Evolutionary conservation across 2,329 filamentous ascomycete genomes (phyloP), one percentile per base, ranked within the genome.

Genomic region (Diaporthe ampelina): DNA sequence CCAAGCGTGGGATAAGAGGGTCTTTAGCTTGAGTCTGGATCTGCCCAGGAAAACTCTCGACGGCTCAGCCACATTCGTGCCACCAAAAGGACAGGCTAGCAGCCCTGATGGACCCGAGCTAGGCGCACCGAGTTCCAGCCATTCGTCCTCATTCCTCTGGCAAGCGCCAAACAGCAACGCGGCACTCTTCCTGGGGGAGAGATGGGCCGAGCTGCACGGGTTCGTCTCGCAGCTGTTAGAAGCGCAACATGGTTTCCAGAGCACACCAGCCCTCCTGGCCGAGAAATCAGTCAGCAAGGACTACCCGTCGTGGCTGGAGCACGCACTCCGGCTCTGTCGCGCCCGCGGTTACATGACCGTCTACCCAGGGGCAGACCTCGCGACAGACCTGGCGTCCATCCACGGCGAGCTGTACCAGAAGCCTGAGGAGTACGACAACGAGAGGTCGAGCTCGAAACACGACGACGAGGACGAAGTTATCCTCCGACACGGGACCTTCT

Each of bases 131-230:
- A 26, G 19, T 15, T 76, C 79, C 13, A 78, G 82, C 37, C 79
- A 82, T 7, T 67, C 84, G 7, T 88, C 89, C 0, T 87, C 93
- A 0, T 97, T 97, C 79, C 85, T 97, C 11, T 98, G 95, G 92
- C 94, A 98, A 83, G 91, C 92, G 2, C 95, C 96, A 7, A 94
- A 92, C 77, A 94, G 93, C 79, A 93, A 97, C 76, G 95, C 96
- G 0, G 90, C 92, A 15, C 87, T 99, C 13, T 93, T 96, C 81
- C 91, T 97, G 73, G 95, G 95, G 57, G 91, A 95, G 63, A 95
- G 93, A 80, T 99, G 97, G 97, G 85, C 90, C 17, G 94, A 97
- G 78, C 88, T 98, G 13, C 95, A 98, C 81, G 89, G 91, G 15
- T 97, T 97, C 78, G 88, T 97, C 2, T 90, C 93, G 15, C 88